These are phyloP conservation scores for Lagenaria siceraria DNA, from an alignment of 306 rosid species.

Conservation along the genomic window DNA sequence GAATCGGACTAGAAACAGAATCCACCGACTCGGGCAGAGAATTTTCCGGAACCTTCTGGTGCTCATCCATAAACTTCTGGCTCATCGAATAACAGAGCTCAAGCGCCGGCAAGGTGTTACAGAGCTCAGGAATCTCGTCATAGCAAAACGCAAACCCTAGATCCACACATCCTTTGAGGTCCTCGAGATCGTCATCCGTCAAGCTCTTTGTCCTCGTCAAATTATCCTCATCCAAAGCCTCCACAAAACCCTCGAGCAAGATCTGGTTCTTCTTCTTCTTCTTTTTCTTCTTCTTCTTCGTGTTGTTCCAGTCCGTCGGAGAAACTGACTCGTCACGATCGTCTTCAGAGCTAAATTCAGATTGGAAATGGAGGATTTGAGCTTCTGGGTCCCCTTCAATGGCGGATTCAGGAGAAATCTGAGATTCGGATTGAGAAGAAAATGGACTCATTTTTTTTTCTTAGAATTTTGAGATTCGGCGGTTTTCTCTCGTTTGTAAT, in stretches of 20 bases:
- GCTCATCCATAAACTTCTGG: slow-evolving; percentile 50
- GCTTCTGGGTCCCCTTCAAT: slow-evolving; percentile 7
- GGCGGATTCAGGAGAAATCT: slow-evolving; percentile 12
- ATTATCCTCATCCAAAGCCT: slow-evolving; percentile 37
- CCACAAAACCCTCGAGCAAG: slow-evolving; percentile 56
- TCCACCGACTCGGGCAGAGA: slow-evolving; percentile 10
- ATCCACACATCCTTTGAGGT: slow-evolving; percentile 77
- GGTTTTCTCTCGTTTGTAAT: background rate
- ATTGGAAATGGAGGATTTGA: background rate
- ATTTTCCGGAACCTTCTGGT: slow-evolving; percentile 29
- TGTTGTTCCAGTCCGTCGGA: slow-evolving; percentile 1
- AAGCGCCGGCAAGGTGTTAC: slow-evolving; percentile 77
- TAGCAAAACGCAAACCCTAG: slow-evolving; percentile 85
- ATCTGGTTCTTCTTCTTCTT: slow-evolving; percentile 40
- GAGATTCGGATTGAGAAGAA: slow-evolving; percentile 13
- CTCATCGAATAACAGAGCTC: slow-evolving; percentile 80
- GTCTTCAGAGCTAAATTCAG: background rate
- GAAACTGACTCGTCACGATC: background rate
- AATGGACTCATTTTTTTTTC: slow-evolving; percentile 7
- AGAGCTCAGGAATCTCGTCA: slow-evolving; percentile 76
- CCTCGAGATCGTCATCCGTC: slow-evolving; percentile 76
- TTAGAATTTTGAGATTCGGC: background rate
- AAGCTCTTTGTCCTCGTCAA: slow-evolving; percentile 54
- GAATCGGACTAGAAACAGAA: slow-evolving; percentile 32
- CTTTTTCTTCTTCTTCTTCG: slow-evolving; percentile 5